Evolutionary conservation across 768 basidiomycete genomes (phyloP), one percentile per base, ranked within the genome.

Genomic region (Hemileccinum impolitum): DNA sequence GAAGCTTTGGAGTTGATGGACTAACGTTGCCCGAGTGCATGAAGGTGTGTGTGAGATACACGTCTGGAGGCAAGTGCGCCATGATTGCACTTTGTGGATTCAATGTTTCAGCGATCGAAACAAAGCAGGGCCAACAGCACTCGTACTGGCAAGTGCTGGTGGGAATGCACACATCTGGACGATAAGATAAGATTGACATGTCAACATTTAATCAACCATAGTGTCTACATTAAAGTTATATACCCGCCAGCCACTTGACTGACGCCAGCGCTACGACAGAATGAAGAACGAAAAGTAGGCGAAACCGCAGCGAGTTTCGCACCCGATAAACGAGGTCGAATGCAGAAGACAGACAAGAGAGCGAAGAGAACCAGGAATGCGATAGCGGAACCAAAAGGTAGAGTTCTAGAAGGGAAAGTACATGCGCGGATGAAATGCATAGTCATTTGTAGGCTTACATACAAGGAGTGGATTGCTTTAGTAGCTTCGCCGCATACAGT

Each of bases 1-100:
- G 65, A 3, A 67, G 67, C n/a, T 65, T 67, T 1, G 66, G 66
- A 0, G 67, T 67, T 1, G 67, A 65, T 0, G 66, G 66, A 44
- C 66, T 69, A 36, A 56, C 54, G 32, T 59, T 51, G 18, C 47
- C 60, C 39, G 67, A 67, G 46, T 69, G 66, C 66, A 67, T 69
- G 43, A 67, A 67, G 6, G 61, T 58, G 50, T 36, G 63, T 15
- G 65, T 66, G 39, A 67, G 56, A 38, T 67, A 67, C 0, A 65
- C 65, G 40, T 67, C 65, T 14, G 67, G 42, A 2, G 66, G 55
- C 39, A 67, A 53, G 51, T 67, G 65, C 19, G 66, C 51, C 66
- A 67, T 67, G 45, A 32, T 55, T 39, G 34, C 45, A 48, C 30
- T 39, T 54, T 32, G n/a, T 31, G 47, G 17, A 15, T 43, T 37